Conservation (phyloP, 2,329 filamentous ascomycete genomes). For the Fusarium oligoseptatum region DNA sequence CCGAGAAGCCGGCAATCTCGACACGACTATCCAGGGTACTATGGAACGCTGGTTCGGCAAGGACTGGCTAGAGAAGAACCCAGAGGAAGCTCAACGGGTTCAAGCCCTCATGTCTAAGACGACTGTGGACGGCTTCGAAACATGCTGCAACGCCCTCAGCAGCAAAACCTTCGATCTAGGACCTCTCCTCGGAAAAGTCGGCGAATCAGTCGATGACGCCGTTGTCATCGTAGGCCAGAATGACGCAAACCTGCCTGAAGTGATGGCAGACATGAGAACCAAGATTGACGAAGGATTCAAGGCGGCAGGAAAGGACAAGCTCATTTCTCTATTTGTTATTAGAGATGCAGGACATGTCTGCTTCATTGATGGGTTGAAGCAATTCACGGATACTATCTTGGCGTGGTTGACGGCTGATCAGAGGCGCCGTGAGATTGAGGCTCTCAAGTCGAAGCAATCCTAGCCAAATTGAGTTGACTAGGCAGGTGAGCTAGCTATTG, state of each 20-base stretch:
- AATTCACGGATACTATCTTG: constrained; percentile 41
- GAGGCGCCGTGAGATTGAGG: neutral
- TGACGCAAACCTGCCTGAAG: constrained; percentile 55
- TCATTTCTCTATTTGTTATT: constrained; percentile 52
- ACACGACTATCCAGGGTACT: constrained; percentile 48
- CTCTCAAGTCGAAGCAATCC: neutral
- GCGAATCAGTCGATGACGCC: constrained; percentile 51
- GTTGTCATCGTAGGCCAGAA: constrained; percentile 57
- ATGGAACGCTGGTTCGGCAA: constrained; percentile 59
- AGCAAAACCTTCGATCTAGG: constrained; percentile 55
- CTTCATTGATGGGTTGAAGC: constrained; percentile 54
- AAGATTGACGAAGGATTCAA: constrained; percentile 52
- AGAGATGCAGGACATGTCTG: constrained; percentile 54
- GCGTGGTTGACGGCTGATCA: constrained; percentile 21
- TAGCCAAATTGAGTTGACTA: neutral
- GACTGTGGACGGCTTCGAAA: constrained; percentile 56
- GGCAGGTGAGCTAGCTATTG: neutral
- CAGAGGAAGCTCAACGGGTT: constrained; percentile 53
- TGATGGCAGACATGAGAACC: constrained; percentile 55
- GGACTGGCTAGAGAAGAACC: constrained; percentile 52
- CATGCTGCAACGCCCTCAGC: constrained; percentile 56
- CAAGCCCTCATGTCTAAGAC: constrained; percentile 53
- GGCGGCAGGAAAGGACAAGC: constrained; percentile 39
- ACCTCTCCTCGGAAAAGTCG: constrained; percentile 51
- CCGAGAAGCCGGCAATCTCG: constrained; percentile 50